Base-by-base conservation (phyloP, 148 eudicot genomes). In the Rhododendron mucronatum region DNA sequence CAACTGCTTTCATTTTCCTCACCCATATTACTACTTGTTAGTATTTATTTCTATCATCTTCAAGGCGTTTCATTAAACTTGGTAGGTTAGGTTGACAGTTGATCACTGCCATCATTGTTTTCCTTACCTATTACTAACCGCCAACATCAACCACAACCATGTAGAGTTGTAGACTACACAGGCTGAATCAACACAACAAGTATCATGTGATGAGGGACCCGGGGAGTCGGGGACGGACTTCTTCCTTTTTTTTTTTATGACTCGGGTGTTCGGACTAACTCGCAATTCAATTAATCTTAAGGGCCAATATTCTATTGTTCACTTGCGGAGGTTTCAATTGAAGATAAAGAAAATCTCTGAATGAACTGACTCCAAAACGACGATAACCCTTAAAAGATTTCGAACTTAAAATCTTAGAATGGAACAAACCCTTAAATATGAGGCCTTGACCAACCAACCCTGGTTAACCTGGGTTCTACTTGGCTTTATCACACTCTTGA, bases 1-100 rank as follows among this genome's bases (percentile, higher is more conserved):
- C 5, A 44, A 50, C 28, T n/a, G 82, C 59, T 48, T 48, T 30
- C n/a, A 53, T 53, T 81, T 81, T 53, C n/a, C 20, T 18, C 45
- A 26, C 33, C 65, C 3, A n/a, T 13, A 28, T 28, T 50, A 28
- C 41, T 26, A 33, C 35, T 33, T 33, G 35, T 33, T 30, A 20
- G 33, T 28, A 7, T 80, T 12, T 35, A 11, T 26, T 35, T 9
- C 6, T 81, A 16, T 35, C 51, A 33, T 55, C 26, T 8, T 33
- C 63, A 4, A 0, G 2, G 16, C 28, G 15, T 14, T 69, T 28
- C 12, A 11, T 48, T 14, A 21, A 13, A 81, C 84, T 89, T 86
- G 90, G 90, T 86, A 85, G 75, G 87, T 48, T 84, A 77, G 84
- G 90, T 90, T 84, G 84, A 88, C 88, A 84, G 84, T 86, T 88